Conservation (phyloP, 768 basidiomycete genomes). For the Mycena sanguinolenta region DNA sequence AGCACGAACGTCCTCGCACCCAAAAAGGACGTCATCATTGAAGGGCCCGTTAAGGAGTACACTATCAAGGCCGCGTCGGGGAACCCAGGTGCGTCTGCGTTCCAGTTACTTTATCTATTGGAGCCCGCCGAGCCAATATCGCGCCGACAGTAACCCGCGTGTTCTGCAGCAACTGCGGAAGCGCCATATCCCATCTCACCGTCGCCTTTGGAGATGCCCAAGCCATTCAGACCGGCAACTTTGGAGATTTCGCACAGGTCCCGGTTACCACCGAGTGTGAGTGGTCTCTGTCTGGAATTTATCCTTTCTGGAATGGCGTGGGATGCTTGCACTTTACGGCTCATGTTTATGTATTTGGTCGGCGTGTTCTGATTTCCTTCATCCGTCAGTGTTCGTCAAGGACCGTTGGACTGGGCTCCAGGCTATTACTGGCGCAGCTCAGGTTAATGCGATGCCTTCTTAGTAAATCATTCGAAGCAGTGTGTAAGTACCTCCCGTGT, state of each 20-base stretch:
- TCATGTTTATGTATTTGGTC: too few species aligned
- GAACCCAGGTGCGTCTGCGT: slow-evolving; percentile 45
- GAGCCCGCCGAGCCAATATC: background rate
- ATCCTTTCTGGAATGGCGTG: background rate
- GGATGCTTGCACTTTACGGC: too few species aligned
- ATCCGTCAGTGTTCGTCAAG: slow-evolving; percentile 52
- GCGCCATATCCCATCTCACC: slow-evolving; percentile 52
- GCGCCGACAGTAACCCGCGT: slow-evolving; percentile 47
- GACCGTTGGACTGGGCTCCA: slow-evolving; percentile 48
- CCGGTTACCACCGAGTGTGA: slow-evolving; percentile 49
- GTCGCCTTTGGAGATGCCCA: slow-evolving; percentile 50
- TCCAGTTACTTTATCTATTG: background rate
- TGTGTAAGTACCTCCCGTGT: too few species aligned
- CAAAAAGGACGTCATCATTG: slow-evolving; percentile 49
- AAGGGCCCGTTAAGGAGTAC: slow-evolving; percentile 49
- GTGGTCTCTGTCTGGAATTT: slow-evolving; percentile 20
- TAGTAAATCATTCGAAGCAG: too few species aligned
- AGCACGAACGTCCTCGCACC: slow-evolving; percentile 54
- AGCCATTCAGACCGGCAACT: slow-evolving; percentile 56
- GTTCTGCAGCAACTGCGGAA: slow-evolving; percentile 55
- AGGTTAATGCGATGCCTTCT: slow-evolving; percentile 41
- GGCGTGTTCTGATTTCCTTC: background rate
- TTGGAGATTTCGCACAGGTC: slow-evolving; percentile 46
- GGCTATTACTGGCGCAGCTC: slow-evolving; percentile 42
- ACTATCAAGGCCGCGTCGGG: slow-evolving; percentile 48